Base-by-base conservation (phyloP, 257 asterid species). In the Eucommia ulmoides region DNA sequence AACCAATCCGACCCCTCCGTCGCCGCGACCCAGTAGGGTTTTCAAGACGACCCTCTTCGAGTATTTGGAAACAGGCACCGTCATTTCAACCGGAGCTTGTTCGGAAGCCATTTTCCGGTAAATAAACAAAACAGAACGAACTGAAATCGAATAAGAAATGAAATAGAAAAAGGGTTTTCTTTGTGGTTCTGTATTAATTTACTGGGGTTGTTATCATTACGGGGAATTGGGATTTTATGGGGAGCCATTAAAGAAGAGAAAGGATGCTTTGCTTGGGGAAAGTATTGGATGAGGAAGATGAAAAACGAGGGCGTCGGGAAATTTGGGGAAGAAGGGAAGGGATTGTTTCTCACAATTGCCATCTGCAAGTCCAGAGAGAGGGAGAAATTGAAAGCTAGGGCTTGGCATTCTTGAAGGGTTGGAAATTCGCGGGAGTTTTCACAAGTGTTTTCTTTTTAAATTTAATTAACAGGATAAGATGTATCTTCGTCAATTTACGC, bases 381-480 rank as follows among this genome's bases (percentile, higher is more conserved):
- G 47, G 25, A 35, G 12, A 48, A 52, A 23, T 23, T 22, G 44
- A 26, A 41, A 16, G 4, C n/a, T 8, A 10, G 55, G 77, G 74
- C 56, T 79, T 74, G 81, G 84, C 77, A 79, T 84, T 77, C 88
- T 85, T 79, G 10, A 23, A 12, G 49, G 46, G 64, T 59, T 59
- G 84, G 83, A 65, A 69, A 66, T 73, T 58, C 72, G 93, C 86
- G 84, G 86, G 92, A 73, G 66, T 69, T 74, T 65, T 56, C 38
- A 7, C 38, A 29, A 29, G n/a, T n/a, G n/a, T n/a, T n/a, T n/a
- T n/a, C n/a, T n/a, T n/a, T n/a, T n/a, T n/a, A n/a, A n/a, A n/a
- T n/a, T n/a, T n/a, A n/a, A n/a, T n/a, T n/a, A n/a, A n/a, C n/a
- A n/a, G n/a, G n/a, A n/a, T n/a, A n/a, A n/a, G n/a, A n/a, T n/a